These are phyloP conservation scores for Bacidia rubella DNA, from an alignment of 495 filamentous ascomycete species.

Conservation along the genomic window DNA sequence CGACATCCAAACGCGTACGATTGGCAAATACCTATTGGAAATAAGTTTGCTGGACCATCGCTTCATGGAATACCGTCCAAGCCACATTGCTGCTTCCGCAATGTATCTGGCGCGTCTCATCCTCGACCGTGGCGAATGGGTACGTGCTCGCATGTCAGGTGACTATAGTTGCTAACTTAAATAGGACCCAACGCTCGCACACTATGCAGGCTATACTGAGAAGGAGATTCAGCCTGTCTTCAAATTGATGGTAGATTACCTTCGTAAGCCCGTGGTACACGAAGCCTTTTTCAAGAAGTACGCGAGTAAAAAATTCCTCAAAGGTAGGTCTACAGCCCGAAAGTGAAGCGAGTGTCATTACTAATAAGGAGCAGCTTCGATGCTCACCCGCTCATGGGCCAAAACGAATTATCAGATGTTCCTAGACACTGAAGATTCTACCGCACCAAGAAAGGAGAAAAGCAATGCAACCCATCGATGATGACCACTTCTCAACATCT, in stretches of 20 bases:
- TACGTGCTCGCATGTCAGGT: conserved; percentile 33
- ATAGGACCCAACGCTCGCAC: conserved; percentile 73
- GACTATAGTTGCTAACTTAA: conserved; percentile 17
- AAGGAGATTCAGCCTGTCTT: conserved; percentile 87
- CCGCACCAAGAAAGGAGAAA: neutral
- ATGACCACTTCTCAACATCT: neutral
- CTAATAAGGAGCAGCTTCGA: conserved; percentile 53
- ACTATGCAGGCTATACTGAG: conserved; percentile 89
- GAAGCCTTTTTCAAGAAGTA: conserved; percentile 99
- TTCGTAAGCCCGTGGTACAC: conserved; percentile 73
- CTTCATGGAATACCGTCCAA: conserved; percentile 75
- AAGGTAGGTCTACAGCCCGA: conserved; percentile 45
- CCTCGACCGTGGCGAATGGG: conserved; percentile 79
- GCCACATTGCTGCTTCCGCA: conserved; percentile 76
- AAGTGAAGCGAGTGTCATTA: neutral
- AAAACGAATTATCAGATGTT: conserved; percentile 51
- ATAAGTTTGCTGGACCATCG: conserved; percentile 89
- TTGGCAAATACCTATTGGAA: conserved; percentile 98
- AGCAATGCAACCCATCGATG: neutral
- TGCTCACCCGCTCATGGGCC: conserved; percentile 82
- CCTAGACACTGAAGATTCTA: conserved; percentile 4
- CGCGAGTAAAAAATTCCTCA: conserved; percentile 95
- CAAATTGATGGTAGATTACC: conserved; percentile 88
- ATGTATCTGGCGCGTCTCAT: conserved; percentile 93
- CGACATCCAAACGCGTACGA: conserved; percentile 89